These are phyloP conservation scores for Saturnispora besseyi DNA, from an alignment of 805 yeast species.

Conservation along the genomic window DNA sequence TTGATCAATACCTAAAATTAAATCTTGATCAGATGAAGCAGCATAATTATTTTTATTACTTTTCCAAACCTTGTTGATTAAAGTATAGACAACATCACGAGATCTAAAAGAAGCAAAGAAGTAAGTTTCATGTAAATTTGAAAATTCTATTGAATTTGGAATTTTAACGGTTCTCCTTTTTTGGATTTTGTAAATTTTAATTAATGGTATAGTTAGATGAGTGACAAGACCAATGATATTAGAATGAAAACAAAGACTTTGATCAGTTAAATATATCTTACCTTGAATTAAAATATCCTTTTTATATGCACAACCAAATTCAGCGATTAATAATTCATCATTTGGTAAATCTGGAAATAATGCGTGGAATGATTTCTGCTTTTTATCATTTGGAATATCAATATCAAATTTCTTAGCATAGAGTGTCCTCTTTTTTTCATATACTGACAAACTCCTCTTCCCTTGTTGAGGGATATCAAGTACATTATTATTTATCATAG, in stretches of 20 bases:
- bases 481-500: not conserved
- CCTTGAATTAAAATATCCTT: constrained; percentile 66
- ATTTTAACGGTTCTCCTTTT: constrained; percentile 58
- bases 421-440: constrained; percentile 8
- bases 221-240: constrained; percentile 63
- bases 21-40: not conserved
- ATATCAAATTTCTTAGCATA: constrained; percentile 18
- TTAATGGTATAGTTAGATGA: constrained; percentile 45
- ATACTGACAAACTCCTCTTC: not conserved
- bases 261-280: constrained; percentile 47
- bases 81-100: constrained; percentile 44
- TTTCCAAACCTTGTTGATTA: constrained; percentile 57
- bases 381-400: constrained; percentile 37
- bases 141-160: constrained; percentile 59
- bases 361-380: constrained; percentile 53
- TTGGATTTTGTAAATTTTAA: constrained; percentile 54
- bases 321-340: constrained; percentile 48
- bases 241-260: constrained; percentile 53
- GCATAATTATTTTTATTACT: constrained; percentile 26
- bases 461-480: not conserved
- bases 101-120: constrained; percentile 57
- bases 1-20: constrained; percentile 13
- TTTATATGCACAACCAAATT: constrained; percentile 53
- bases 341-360: constrained; percentile 44
- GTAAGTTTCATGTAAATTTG: constrained; percentile 53